These are phyloP conservation scores for Aspergillus sp. DNA, from an alignment of 2,329 filamentous ascomycete genomes.

Conservation along the genomic window DNA sequence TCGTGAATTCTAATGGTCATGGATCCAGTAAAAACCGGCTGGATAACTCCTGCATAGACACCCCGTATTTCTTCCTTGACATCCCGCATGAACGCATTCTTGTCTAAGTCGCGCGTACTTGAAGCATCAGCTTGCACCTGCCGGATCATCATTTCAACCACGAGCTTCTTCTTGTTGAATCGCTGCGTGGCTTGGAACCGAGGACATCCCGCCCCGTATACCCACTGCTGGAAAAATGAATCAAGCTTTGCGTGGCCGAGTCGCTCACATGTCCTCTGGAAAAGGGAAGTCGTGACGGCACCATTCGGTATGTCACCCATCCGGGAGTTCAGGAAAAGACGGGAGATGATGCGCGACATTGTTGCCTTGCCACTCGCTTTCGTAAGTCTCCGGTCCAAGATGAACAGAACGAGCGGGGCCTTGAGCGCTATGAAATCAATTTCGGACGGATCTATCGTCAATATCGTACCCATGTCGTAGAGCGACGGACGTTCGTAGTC, in stretches of 20 bases:
- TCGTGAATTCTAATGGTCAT: slow-evolving; percentile 99
- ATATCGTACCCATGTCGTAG: slow-evolving; percentile 72
- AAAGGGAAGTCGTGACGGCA: slow-evolving; percentile 72
- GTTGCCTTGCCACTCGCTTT: slow-evolving; percentile 86
- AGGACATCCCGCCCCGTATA: slow-evolving; percentile 84
- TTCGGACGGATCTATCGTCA: slow-evolving; percentile 82
- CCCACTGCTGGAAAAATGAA: slow-evolving; percentile 91
- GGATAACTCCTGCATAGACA: slow-evolving; percentile 68
- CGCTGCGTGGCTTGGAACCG: slow-evolving; percentile 81
- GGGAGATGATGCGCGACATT: slow-evolving; percentile 80
- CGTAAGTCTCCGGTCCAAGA: slow-evolving; percentile 84
- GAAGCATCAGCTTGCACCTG: slow-evolving; percentile 68
- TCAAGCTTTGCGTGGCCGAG: slow-evolving; percentile 84
- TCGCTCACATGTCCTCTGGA: slow-evolving; percentile 83
- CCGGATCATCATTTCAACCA: slow-evolving; percentile 85
- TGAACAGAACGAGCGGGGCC: slow-evolving; percentile 86
- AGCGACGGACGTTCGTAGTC: slow-evolving; percentile 83
- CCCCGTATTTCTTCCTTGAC: slow-evolving; percentile 75
- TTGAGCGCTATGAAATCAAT: slow-evolving; percentile 89
- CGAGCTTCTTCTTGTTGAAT: slow-evolving; percentile 97
- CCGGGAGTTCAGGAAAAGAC: slow-evolving; percentile 82
- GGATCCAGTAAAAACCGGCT: slow-evolving; percentile 85
- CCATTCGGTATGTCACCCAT: slow-evolving; percentile 73
- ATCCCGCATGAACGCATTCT: slow-evolving; percentile 77
- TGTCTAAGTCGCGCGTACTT: slow-evolving; percentile 62